Percentiles rank a stretch among this genome's conserved stretches.
These are phyloP conservation scores for Platanthera guangdongensis DNA, from an alignment of 106 monocot species.

Conservation along the genomic window DNA sequence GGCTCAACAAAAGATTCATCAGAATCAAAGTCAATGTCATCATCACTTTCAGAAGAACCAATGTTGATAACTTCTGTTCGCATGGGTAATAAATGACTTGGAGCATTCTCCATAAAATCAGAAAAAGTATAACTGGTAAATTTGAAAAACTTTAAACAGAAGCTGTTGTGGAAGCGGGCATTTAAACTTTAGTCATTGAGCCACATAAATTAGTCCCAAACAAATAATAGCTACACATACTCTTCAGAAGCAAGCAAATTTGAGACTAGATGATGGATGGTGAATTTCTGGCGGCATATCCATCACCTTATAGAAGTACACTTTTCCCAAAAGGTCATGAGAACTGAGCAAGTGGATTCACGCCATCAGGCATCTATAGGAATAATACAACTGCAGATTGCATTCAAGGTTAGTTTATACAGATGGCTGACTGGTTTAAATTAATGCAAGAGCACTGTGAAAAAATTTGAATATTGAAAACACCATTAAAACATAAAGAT, in stretches of 20 bases:
- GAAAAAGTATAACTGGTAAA: background rate
- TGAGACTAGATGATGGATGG: background rate
- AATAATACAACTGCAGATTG: background rate
- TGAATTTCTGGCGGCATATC: background rate
- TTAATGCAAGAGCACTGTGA: background rate
- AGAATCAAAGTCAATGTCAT: slow-evolving; percentile 2
- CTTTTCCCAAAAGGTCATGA: background rate
- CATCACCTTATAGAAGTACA: slow-evolving; percentile 5
- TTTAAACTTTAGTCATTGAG: background rate
- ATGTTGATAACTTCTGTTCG: slow-evolving; percentile 5
- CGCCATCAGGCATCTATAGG: background rate
- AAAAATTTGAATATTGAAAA: background rate
- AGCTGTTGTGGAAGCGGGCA: background rate
- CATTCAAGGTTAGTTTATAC: background rate
- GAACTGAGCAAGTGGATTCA: background rate
- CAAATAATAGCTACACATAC: background rate
- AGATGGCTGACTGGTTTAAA: background rate
- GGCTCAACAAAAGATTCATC: background rate
- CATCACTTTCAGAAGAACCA: slow-evolving; percentile 7
- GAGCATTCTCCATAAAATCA: slow-evolving; percentile 1
- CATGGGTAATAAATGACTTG: slow-evolving; percentile 7
- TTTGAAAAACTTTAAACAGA: background rate
- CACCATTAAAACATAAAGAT: background rate
- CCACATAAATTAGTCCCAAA: background rate
- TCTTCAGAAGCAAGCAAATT: background rate